Evolutionary conservation across 139 green algal species (phyloP).

Genomic region (Chlamydomonas applanata): DNA sequence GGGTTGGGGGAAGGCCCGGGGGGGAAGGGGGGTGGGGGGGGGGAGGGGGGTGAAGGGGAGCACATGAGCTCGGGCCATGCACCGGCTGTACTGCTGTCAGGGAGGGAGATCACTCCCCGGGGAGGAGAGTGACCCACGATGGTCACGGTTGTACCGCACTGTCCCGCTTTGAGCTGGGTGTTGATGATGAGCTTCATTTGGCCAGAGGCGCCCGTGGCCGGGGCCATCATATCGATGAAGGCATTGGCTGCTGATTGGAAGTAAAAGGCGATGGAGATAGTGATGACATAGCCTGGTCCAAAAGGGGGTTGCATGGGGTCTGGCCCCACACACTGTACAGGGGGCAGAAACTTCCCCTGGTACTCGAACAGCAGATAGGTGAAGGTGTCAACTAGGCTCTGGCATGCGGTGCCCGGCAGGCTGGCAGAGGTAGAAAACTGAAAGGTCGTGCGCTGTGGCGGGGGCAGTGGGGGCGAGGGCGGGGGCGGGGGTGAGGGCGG

Average conservation of each 20-base stretch:
- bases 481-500: constrained; percentile 1
- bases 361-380: constrained; percentile 1
- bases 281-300: not conserved
- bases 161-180: not conserved
- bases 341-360: not conserved
- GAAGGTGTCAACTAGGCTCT: not conserved
- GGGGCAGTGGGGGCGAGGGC: constrained; percentile 7
- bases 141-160: constrained; percentile 15
- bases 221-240: constrained; percentile 3
- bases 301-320: constrained; percentile 6
- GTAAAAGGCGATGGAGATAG: constrained; percentile 10
- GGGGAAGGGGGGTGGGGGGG: not conserved
- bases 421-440: not conserved
- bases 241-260: constrained; percentile 3
- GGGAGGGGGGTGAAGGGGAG: not conserved
- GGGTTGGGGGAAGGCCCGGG: not conserved
- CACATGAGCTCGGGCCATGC: constrained; percentile 14
- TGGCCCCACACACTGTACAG: constrained; percentile 9
- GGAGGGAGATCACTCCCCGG: constrained; percentile 6
- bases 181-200: constrained; percentile 4
- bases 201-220: not conserved
- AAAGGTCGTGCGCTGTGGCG: constrained; percentile 5
- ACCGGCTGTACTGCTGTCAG: not conserved
- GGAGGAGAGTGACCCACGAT: constrained; percentile 12
- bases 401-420: not conserved